Percentiles rank a stretch among this genome's conserved stretches.
Conservation (phyloP, 495 filamentous ascomycete genomes). For the Lophium mytilinum region DNA sequence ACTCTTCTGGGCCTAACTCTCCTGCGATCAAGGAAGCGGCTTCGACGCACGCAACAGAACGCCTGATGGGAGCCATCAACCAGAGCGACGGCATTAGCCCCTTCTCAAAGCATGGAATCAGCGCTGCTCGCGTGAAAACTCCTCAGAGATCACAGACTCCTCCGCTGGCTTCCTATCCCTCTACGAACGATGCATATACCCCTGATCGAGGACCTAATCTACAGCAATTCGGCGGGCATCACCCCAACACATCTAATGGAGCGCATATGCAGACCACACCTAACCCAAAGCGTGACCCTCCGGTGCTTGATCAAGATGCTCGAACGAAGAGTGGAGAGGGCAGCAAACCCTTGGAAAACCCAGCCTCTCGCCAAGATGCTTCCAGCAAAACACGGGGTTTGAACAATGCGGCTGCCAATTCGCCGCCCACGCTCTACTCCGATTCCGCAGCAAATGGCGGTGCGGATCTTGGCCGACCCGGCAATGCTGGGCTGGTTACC, state of each 20-base stretch:
- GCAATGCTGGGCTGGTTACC: conserved; percentile 52
- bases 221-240: conserved; percentile 34
- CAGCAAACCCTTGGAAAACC: conserved; percentile 2
- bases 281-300: conserved; percentile 20
- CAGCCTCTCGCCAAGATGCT: conserved; percentile 7
- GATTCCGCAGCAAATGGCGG: conserved; percentile 22
- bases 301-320: conserved; percentile 1
- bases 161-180: conserved; percentile 35
- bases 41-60: conserved; percentile 16
- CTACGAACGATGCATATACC: conserved; percentile 45
- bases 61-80: conserved; percentile 13
- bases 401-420: conserved; percentile 14
- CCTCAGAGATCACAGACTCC: conserved; percentile 41
- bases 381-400: conserved; percentile 5
- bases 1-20: conserved; percentile 23
- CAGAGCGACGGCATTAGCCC: conserved; percentile 3
- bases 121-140: conserved; percentile 34
- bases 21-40: conserved; percentile 13
- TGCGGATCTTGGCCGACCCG: conserved; percentile 19
- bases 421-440: conserved; percentile 25
- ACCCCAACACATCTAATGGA: conserved; percentile 38
- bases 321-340: background rate
- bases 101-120: conserved; percentile 12
- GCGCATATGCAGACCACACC: conserved; percentile 15
- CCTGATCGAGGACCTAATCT: conserved; percentile 47